phyloP scores from a whole-genome alignment of 805 yeast genomes.

The Suhomyces tanzawaensis region DNA sequence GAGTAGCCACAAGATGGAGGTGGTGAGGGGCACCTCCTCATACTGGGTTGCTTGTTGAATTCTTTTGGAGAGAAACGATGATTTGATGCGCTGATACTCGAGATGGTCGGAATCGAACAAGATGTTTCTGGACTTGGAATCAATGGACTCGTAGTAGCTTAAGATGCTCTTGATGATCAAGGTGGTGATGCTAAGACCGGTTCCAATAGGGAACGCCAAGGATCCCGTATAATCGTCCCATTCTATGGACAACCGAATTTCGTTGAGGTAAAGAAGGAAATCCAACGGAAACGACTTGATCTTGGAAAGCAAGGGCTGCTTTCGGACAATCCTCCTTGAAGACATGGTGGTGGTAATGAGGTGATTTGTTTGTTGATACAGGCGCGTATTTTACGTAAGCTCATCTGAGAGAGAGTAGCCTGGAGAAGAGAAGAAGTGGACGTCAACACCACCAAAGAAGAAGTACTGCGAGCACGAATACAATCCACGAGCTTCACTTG shows the following conservation, averaged over 20 bases:
- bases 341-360: not conserved
- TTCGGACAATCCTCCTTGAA: slow-evolving; percentile 16
- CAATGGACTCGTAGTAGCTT: slow-evolving; percentile 25
- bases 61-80: slow-evolving; percentile 5
- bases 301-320: slow-evolving; percentile 28
- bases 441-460: too few relatives aligned
- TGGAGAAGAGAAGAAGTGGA: too few relatives aligned
- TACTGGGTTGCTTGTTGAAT: slow-evolving; percentile 3
- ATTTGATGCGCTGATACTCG: slow-evolving; percentile 31
- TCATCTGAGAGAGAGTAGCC: too few relatives aligned
- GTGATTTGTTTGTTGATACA: not conserved
- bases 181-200: slow-evolving; percentile 16
- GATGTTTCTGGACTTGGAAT: slow-evolving; percentile 27
- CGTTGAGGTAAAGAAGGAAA: slow-evolving; percentile 33
- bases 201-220: slow-evolving; percentile 32
- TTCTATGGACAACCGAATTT: slow-evolving; percentile 36
- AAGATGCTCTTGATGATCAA: slow-evolving; percentile 21
- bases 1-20: slow-evolving; percentile 17
- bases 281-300: slow-evolving; percentile 36
- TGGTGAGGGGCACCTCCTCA: slow-evolving; percentile 8
- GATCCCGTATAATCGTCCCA: slow-evolving; percentile 39
- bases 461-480: too few relatives aligned
- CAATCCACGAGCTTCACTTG: too few relatives aligned
- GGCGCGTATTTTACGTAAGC: slow-evolving; percentile 7
- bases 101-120: slow-evolving; percentile 36